These are phyloP conservation scores for Epichloe glyceriae DNA, from an alignment of 2,329 filamentous ascomycete species.

Conservation along the genomic window DNA sequence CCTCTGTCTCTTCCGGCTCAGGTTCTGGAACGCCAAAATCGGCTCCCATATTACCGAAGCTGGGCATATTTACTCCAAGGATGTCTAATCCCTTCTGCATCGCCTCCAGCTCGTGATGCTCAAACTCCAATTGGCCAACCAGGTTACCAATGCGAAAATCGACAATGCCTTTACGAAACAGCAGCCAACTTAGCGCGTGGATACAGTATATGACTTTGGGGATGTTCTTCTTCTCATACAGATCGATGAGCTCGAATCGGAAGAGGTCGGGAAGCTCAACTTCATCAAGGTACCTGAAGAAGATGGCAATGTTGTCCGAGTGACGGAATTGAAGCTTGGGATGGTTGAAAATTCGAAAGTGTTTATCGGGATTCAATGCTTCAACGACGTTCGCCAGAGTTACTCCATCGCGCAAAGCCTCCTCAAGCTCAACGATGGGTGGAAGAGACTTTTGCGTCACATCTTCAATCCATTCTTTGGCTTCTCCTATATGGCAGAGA, in stretches of 20 bases:
- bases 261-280: conserved; percentile 91
- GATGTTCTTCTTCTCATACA: conserved; percentile 99
- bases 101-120: conserved; percentile 92
- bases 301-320: conserved; percentile 94
- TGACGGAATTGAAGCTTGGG: conserved; percentile 83
- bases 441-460: conserved; percentile 76
- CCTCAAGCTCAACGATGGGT: conserved; percentile 85
- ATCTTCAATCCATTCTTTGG: conserved; percentile 97
- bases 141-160: conserved; percentile 94
- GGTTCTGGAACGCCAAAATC: conserved; percentile 76
- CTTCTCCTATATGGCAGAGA: conserved; percentile 95
- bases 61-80: conserved; percentile 89
- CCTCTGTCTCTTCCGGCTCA: conserved; percentile 75
- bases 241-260: conserved; percentile 88
- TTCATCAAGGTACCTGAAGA: conserved; percentile 87
- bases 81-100: conserved; percentile 96
- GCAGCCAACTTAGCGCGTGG: conserved; percentile 91
- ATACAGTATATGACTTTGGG: conserved; percentile 99
- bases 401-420: conserved; percentile 82
- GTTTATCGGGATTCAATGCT: conserved; percentile 64
- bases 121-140: conserved; percentile 91
- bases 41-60: conserved; percentile 93
- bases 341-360: conserved; percentile 72
- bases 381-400: conserved; percentile 91
- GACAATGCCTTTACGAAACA: conserved; percentile 88